A percentile compares a stretch with the other conserved stretches of the same genome.
These are phyloP conservation scores for Marchantia paleacea DNA, from an alignment of 225 moss, liverwort and hornwort species.

Conservation along the genomic window DNA sequence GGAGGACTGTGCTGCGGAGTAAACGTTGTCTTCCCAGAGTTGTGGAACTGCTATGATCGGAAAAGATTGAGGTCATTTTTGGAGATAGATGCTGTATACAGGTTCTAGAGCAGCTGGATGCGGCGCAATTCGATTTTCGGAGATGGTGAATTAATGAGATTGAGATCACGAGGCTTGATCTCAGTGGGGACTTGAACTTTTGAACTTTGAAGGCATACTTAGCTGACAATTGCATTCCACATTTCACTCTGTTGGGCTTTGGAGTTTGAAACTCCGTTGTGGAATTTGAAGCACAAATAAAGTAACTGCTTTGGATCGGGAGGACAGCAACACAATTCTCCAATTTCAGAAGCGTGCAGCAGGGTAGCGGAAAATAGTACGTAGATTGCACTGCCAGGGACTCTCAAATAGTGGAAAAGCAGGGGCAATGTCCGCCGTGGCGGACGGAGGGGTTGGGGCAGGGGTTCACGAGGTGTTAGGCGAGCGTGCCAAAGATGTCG, in stretches of 20 bases:
- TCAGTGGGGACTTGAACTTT: neutral
- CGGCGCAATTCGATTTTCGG: neutral
- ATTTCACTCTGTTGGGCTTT: neutral
- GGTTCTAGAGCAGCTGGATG: neutral
- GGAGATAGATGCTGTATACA: neutral
- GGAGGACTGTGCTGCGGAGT: neutral
- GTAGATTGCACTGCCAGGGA: too few relatives aligned
- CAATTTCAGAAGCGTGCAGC: neutral
- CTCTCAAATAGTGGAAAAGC: slow-evolving; percentile 21
- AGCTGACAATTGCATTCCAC: neutral
- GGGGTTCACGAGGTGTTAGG: slow-evolving; percentile 75
- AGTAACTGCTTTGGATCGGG: neutral
- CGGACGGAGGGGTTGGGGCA: slow-evolving; percentile 71
- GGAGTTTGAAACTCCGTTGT: neutral
- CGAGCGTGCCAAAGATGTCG: slow-evolving; percentile 70
- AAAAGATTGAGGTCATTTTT: neutral
- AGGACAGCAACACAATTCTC: neutral
- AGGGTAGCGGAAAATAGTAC: neutral
- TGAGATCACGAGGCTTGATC: neutral
- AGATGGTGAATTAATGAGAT: neutral
- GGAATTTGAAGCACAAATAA: neutral
- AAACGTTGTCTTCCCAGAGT: neutral
- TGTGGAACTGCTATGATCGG: neutral
- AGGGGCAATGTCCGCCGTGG: slow-evolving; percentile 66
- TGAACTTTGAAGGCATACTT: neutral